Evolutionary conservation across 2,329 filamentous ascomycete species (phyloP), one percentile per base, ranked within the genome.

Genomic region (Tolypocladium nubicola): DNA sequence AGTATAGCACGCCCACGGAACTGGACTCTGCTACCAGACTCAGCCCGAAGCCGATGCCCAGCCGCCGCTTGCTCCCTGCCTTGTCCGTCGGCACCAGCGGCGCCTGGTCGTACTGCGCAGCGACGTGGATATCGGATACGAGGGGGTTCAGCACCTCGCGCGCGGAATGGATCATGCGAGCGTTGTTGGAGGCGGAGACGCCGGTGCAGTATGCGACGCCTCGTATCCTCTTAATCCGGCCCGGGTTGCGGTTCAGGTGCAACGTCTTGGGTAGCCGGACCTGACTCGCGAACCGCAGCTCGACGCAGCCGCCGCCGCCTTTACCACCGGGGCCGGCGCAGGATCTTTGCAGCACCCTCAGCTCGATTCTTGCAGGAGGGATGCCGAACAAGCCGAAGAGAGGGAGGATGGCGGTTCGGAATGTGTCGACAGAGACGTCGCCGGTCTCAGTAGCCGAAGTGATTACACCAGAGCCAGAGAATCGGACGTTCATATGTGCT

Each of bases 151-250:
- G 78, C 13, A 99, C 81, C 53, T 90, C 90, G 64, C 93, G 81
- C 13, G 92, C 91, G 2, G 88, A 84, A 67, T 96, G 89, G 67
- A 97, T 99, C 89, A 97, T 95, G 62, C 94, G 82, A 61, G 88
- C 89, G 70, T 97, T 99, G 71, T 97, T 97, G 54, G 88, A 91
- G 0, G 89, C 93, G 13, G 89, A 89, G 0, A 97, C 92, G 52
- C 95, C 94, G 1, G 90, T 91, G 57, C 89, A 88, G 73, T 97
- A 99, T 53, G 94, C 92, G 49, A 99, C 94, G 59, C 94, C 94
- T 57, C 93, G 82, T 63, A 99, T 88, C 64, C 86, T 85, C 80
- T 91, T 93, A 66, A 99, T 87, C 57, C 89, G 80, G 9, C 94
- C 94, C 0, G 92, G 85, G 61, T 84, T 88, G 64, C 95, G 80